Conservation (phyloP, 1,139 yeast genomes). For the Pichia sp. region DNA sequence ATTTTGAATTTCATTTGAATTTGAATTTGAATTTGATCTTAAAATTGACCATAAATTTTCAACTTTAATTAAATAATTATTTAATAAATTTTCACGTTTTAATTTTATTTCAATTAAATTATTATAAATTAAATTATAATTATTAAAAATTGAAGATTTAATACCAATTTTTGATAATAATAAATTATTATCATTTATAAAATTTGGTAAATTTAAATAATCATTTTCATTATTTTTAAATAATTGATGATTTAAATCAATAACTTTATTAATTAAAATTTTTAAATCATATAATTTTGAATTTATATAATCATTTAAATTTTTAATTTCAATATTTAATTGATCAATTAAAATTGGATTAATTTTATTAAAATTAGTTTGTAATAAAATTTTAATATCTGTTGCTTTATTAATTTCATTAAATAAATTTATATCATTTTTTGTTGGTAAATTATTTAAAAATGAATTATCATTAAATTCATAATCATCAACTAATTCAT, state of each 20-base stretch:
- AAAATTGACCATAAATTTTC: conserved; percentile 26
- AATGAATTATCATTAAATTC: conserved; percentile 13
- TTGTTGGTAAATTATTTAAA: conserved; percentile 21
- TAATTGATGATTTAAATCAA: conserved; percentile 11
- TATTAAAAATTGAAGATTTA: conserved; percentile 10
- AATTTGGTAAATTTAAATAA: conserved; percentile 5
- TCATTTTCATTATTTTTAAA: conserved; percentile 13
- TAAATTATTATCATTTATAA: conserved; percentile 9
- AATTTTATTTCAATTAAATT: conserved; percentile 15
- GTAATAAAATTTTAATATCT: conserved; percentile 23
- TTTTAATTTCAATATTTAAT: conserved; percentile 19
- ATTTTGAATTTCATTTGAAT: conserved; percentile 20
- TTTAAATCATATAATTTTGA: conserved; percentile 14
- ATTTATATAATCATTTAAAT: conserved; percentile 12
- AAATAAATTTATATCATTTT: conserved; percentile 18
- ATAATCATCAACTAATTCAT: conserved; percentile 20
- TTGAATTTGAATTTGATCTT: conserved; percentile 20
- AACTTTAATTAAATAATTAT: conserved; percentile 15
- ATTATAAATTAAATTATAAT: conserved; percentile 12
- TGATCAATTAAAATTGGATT: conserved; percentile 20
- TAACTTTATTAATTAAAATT: conserved; percentile 9
- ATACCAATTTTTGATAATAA: conserved; percentile 19
- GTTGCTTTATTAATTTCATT: conserved; percentile 17
- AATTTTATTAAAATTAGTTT: conserved; percentile 23
- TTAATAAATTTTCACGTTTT: conserved; percentile 18